phyloP scores from a whole-genome alignment of 805 yeast species.

The Geotrichum ghanense region DNA sequence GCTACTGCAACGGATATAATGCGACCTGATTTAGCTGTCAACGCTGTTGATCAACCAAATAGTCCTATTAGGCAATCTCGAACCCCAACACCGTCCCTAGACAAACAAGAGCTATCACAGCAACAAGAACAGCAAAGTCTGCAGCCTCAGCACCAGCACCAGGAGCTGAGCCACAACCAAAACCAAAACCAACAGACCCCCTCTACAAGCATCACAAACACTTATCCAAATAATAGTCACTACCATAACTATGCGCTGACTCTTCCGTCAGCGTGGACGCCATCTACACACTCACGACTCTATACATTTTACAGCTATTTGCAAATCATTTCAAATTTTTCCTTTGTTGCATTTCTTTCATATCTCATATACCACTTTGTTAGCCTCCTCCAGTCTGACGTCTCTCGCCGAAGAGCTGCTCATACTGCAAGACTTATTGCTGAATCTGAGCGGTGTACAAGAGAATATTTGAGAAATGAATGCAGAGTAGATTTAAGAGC shows the following conservation, averaged over 20 bases:
- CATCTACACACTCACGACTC: neutral
- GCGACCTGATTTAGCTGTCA: too few relatives aligned
- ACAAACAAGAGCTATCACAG: too few relatives aligned
- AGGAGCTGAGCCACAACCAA: neutral
- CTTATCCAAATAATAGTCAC: neutral
- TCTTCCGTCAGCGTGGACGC: neutral
- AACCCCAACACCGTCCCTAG: too few relatives aligned
- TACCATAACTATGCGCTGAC: neutral
- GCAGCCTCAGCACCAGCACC: neutral
- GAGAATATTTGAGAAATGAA: slow-evolving; percentile 55
- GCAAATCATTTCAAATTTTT: neutral
- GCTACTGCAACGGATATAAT: too few relatives aligned
- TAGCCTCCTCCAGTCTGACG: neutral
- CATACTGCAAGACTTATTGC: neutral
- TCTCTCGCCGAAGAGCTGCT: neutral
- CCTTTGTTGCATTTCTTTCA: neutral
- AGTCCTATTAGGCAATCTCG: too few relatives aligned
- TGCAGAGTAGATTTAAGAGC: slow-evolving; percentile 50
- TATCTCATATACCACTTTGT: neutral
- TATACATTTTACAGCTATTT: neutral
- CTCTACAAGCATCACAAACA: neutral
- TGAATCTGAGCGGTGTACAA: slow-evolving; percentile 55
- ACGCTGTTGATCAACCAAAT: too few relatives aligned
- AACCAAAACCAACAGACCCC: neutral
- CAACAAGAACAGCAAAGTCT: too few relatives aligned